Conservation (phyloP, 305 asterid species). For the Rubia tinctorum region DNA sequence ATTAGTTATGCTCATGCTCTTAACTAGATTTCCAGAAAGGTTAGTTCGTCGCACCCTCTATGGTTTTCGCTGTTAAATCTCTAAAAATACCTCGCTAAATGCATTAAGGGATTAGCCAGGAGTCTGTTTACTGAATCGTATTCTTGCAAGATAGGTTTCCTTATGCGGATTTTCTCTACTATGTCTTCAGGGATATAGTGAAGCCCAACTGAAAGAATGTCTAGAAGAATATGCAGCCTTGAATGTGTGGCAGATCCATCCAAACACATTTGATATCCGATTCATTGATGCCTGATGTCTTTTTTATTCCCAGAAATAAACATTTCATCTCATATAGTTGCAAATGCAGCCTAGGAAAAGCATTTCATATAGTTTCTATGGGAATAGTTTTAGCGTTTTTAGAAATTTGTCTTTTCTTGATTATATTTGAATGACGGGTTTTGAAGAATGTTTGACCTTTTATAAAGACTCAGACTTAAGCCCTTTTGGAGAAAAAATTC, state of each 20-base stretch:
- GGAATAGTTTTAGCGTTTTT: too few relatives aligned
- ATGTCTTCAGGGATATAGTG: constrained; percentile 82
- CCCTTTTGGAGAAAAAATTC: too few relatives aligned
- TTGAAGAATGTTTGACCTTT: too few relatives aligned
- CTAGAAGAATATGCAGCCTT: constrained; percentile 95
- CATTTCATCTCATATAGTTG: background rate
- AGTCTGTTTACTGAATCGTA: too few relatives aligned
- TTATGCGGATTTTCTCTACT: background rate
- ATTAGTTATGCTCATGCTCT: constrained; percentile 93
- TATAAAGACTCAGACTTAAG: too few relatives aligned
- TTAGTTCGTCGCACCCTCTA: constrained; percentile 29
- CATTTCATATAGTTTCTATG: too few relatives aligned
- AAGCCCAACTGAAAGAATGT: constrained; percentile 91
- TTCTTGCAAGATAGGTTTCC: background rate
- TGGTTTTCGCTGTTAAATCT: background rate
- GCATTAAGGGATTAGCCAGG: background rate
- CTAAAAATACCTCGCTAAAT: background rate
- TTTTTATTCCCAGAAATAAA: background rate
- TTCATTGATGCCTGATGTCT: constrained; percentile 72
- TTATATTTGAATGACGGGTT: too few relatives aligned
- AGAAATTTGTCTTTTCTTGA: too few relatives aligned
- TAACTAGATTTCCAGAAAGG: constrained; percentile 99
- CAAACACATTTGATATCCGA: constrained; percentile 86
- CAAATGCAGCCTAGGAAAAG: background rate
- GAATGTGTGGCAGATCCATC: constrained; percentile 98